A percentile compares a stretch with the other conserved stretches of the same genome.
These are phyloP conservation scores for Tuber microsphaerosporum DNA, from an alignment of 495 filamentous ascomycete species.

Conservation along the genomic window DNA sequence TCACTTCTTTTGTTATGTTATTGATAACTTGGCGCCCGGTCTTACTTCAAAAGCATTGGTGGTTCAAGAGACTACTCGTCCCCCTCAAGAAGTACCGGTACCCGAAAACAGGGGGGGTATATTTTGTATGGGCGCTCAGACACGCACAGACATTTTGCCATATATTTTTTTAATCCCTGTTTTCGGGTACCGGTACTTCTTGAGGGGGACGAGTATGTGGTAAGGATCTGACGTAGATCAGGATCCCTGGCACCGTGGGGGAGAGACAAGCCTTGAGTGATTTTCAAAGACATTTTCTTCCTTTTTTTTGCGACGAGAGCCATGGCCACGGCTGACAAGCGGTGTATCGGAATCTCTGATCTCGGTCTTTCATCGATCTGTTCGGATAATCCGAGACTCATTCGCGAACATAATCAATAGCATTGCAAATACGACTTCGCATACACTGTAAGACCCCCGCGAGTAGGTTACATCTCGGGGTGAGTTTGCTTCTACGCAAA, in stretches of 20 bases:
- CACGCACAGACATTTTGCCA: no score
- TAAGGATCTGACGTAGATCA: background rate
- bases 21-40: background rate
- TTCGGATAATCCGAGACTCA: background rate
- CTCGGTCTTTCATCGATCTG: background rate
- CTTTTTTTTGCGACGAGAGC: background rate
- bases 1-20: background rate
- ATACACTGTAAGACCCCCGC: background rate
- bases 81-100: no score
- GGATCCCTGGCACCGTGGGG: background rate
- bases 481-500: background rate
- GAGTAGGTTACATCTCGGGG: background rate
- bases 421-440: conserved; percentile 1
- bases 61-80: no score
- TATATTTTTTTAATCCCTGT: no score
- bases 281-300: conserved; percentile 1
- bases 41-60: background rate
- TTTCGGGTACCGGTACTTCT: no score
- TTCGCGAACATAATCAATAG: background rate
- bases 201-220: no score
- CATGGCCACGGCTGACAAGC: background rate
- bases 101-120: no score
- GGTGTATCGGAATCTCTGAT: background rate
- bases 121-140: no score
- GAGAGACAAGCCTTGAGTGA: background rate